phyloP scores from a whole-genome alignment of 148 eudicot species.

The Spergularia bocconei region DNA sequence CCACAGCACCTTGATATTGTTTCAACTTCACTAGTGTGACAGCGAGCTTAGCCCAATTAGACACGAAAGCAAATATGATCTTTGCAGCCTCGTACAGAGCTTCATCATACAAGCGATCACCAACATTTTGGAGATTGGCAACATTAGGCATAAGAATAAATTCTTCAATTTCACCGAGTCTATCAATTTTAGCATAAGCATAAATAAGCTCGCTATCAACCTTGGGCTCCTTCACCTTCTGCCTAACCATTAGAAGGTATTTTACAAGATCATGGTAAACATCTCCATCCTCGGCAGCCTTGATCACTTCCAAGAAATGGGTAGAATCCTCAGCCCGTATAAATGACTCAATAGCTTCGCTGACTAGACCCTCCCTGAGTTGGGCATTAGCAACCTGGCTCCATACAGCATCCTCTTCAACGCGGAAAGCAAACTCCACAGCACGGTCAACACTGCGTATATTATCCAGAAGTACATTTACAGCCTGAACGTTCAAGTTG shows the following conservation, averaged over 20 bases:
- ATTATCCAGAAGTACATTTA: slow-evolving; percentile 73
- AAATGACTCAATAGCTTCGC: slow-evolving; percentile 97
- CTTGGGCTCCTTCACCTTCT: slow-evolving; percentile 91
- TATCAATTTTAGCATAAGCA: slow-evolving; percentile 94
- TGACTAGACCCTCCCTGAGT: slow-evolving; percentile 75
- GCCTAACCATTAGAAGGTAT: slow-evolving; percentile 91
- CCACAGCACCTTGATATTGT: slow-evolving; percentile 97
- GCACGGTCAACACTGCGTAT: slow-evolving; percentile 81
- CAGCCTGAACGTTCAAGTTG: slow-evolving; percentile 93
- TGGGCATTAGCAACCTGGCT: slow-evolving; percentile 98
- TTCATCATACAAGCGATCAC: slow-evolving; percentile 88
- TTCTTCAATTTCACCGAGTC: slow-evolving; percentile 88
- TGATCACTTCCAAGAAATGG: slow-evolving; percentile 82
- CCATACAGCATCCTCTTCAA: slow-evolving; percentile 99
- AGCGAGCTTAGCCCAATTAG: slow-evolving; percentile 96
- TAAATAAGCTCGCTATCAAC: slow-evolving; percentile 97
- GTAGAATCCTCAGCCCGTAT: slow-evolving; percentile 96
- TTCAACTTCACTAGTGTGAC: slow-evolving; percentile 73
- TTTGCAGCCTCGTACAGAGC: slow-evolving; percentile 94
- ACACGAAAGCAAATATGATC: slow-evolving; percentile 85
- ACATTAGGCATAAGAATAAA: slow-evolving; percentile 97
- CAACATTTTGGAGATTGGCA: slow-evolving; percentile 92
- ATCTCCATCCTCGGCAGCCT: slow-evolving; percentile 79
- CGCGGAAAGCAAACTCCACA: slow-evolving; percentile 96
- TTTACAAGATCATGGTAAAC: slow-evolving; percentile 87